These are phyloP conservation scores for Myochromella boudieri DNA, from an alignment of 768 basidiomycete genomes.

Conservation along the genomic window DNA sequence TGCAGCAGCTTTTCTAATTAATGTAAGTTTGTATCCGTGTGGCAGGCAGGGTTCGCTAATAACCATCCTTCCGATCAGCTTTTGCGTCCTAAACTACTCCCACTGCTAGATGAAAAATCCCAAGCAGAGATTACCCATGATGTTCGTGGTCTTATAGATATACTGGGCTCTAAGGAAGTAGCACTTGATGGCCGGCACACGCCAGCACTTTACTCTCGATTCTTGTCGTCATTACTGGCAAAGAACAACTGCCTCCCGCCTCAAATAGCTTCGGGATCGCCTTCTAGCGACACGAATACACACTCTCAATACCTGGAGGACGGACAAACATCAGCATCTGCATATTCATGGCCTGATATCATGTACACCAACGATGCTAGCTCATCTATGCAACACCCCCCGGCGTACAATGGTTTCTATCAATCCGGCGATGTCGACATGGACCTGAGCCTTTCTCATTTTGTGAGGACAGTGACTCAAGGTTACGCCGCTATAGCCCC, in stretches of 20 bases:
- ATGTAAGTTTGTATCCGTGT: slow-evolving; percentile 36
- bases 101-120: slow-evolving; percentile 37
- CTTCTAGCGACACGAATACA: slow-evolving; percentile 13
- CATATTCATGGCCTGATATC: slow-evolving; percentile 47
- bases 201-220: slow-evolving; percentile 57
- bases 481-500: slow-evolving; percentile 8
- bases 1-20: slow-evolving; percentile 59
- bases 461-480: slow-evolving; percentile 37
- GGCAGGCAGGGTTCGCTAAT: not conserved
- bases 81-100: slow-evolving; percentile 47
- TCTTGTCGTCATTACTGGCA: slow-evolving; percentile 47
- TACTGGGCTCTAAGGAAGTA: slow-evolving; percentile 48
- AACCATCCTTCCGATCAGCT: slow-evolving; percentile 31
- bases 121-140: slow-evolving; percentile 41
- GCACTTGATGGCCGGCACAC: slow-evolving; percentile 57
- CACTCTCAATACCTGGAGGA: slow-evolving; percentile 22
- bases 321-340: slow-evolving; percentile 25
- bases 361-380: slow-evolving; percentile 11
- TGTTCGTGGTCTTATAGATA: slow-evolving; percentile 42
- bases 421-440: slow-evolving; percentile 32
- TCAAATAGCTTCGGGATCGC: not conserved
- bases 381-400: not conserved
- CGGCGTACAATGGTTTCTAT: too few relatives aligned
- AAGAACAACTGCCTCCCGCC: slow-evolving; percentile 28
- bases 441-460: slow-evolving; percentile 49